phyloP scores from a whole-genome alignment of 495 filamentous ascomycete species.

The Annulohypoxylon maeteangense region DNA sequence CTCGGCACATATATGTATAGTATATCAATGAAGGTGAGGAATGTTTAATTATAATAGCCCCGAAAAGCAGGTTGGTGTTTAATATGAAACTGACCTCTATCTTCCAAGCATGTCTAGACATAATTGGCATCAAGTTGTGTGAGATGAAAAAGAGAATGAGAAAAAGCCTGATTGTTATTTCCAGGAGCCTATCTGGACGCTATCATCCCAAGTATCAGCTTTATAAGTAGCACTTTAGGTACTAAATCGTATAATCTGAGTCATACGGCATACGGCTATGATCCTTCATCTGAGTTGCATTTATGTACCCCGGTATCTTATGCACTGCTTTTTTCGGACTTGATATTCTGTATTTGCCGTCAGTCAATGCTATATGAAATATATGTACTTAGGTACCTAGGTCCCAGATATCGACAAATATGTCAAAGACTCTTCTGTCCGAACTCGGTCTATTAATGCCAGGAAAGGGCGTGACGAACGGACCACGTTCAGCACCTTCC shows the following conservation, averaged over 20 bases:
- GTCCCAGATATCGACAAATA: neutral
- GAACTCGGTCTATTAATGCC: conserved; percentile 9
- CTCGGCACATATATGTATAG: neutral
- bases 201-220: neutral
- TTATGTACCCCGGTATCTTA: neutral
- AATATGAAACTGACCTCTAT: conserved; percentile 37
- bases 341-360: neutral
- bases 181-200: neutral
- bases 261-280: conserved; percentile 2
- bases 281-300: neutral
- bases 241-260: neutral
- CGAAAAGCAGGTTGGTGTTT: neutral
- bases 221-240: neutral
- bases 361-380: too few species aligned
- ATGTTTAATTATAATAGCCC: neutral
- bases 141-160: neutral
- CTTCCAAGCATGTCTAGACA: conserved; percentile 45
- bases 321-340: neutral
- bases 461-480: conserved; percentile 3
- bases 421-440: conserved; percentile 5
- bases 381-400: too few species aligned
- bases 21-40: neutral
- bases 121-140: conserved; percentile 5
- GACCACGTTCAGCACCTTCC: neutral
- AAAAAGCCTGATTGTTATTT: neutral